Evolutionary conservation across 768 basidiomycete genomes (phyloP).

Genomic region (Mrakia blollopis): DNA sequence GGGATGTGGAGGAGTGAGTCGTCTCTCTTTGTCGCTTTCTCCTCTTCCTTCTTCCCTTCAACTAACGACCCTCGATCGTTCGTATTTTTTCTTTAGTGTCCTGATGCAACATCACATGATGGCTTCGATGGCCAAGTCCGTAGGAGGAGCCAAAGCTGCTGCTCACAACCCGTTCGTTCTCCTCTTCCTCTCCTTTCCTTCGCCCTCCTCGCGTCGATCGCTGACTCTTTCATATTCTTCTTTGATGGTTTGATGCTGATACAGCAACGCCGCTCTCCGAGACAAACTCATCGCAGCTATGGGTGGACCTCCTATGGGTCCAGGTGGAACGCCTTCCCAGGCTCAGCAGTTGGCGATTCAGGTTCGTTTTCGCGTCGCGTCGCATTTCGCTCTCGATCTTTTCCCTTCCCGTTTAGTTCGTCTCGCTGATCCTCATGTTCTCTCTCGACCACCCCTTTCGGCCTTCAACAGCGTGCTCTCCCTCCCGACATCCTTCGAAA

Average conservation of each 20-base stretch:
- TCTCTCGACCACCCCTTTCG: not conserved
- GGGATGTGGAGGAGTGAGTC: constrained; percentile 84
- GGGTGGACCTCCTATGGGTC: constrained; percentile 78
- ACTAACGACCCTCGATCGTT: not conserved
- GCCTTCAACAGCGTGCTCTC: constrained; percentile 67
- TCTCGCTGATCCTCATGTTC: not conserved
- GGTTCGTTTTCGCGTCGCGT: constrained; percentile 49
- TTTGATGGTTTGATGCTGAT: no score
- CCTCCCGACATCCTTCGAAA: constrained; percentile 91
- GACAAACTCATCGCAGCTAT: constrained; percentile 78
- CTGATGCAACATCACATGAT: constrained; percentile 97
- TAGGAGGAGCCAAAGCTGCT: constrained; percentile 51
- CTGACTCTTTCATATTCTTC: constrained; percentile 8
- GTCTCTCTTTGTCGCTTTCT: not conserved
- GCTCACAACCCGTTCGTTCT: constrained; percentile 71
- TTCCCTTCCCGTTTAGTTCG: not conserved
- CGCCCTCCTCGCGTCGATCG: not conserved
- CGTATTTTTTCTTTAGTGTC: constrained; percentile 42
- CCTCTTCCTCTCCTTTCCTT: not conserved
- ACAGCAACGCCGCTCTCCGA: constrained; percentile 32
- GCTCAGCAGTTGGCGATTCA: constrained; percentile 93
- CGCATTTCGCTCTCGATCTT: no score
- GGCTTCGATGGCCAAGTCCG: constrained; percentile 97
- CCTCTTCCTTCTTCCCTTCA: not conserved
- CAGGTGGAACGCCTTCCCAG: constrained; percentile 82